A percentile compares a stretch with the other conserved stretches of the same genome.
These are phyloP conservation scores for Aspergillus ibericus DNA, from an alignment of 2,329 filamentous ascomycete species.

Conservation along the genomic window DNA sequence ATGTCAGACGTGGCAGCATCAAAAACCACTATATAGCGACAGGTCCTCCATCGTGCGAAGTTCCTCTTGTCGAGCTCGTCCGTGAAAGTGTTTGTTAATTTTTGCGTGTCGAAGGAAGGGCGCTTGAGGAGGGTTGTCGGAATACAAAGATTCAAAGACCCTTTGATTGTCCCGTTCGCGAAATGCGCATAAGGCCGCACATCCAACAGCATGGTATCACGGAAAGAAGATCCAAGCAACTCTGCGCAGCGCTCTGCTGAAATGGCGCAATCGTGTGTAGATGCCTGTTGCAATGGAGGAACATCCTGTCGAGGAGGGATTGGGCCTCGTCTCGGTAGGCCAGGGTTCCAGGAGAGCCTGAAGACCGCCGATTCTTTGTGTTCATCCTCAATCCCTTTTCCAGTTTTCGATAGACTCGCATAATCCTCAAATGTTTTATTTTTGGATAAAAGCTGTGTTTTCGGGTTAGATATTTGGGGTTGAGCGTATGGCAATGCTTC, in stretches of 20 bases:
- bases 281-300: background rate
- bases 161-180: slow-evolving; percentile 68
- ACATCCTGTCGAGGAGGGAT: background rate
- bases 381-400: slow-evolving; percentile 21
- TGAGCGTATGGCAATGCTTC: slow-evolving; percentile 69
- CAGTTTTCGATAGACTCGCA: slow-evolving; percentile 62
- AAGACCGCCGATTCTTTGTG: slow-evolving; percentile 21
- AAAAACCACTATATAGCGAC: slow-evolving; percentile 80
- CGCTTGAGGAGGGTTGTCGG: slow-evolving; percentile 91
- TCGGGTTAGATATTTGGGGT: slow-evolving; percentile 58
- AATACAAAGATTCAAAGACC: slow-evolving; percentile 90
- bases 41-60: slow-evolving; percentile 74
- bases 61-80: slow-evolving; percentile 65
- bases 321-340: slow-evolving; percentile 2
- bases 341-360: slow-evolving; percentile 18
- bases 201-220: slow-evolving; percentile 72
- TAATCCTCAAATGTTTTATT: slow-evolving; percentile 84
- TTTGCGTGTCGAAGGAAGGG: slow-evolving; percentile 84
- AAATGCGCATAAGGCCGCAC: slow-evolving; percentile 85
- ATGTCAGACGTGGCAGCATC: slow-evolving; percentile 73
- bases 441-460: slow-evolving; percentile 40
- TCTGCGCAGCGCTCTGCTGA: slow-evolving; percentile 56
- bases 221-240: slow-evolving; percentile 53
- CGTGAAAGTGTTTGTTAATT: slow-evolving; percentile 83
- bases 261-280: slow-evolving; percentile 50